A percentile compares a stretch with the other conserved stretches of the same genome.
phyloP scores from a whole-genome alignment of 768 basidiomycete genomes.

The Mycena metata region DNA sequence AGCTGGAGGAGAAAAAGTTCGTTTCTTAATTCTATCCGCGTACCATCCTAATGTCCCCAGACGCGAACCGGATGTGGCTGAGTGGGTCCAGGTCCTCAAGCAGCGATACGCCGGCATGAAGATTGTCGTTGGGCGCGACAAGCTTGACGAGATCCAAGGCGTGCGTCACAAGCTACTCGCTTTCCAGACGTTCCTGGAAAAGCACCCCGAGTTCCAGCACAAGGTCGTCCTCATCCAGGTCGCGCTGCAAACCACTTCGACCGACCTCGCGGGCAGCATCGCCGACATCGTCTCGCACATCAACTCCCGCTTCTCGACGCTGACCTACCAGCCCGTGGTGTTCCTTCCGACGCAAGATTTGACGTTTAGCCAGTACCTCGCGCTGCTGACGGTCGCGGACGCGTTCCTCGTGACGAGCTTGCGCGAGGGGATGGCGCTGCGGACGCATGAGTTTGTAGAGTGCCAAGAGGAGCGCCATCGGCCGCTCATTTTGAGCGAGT shows the following conservation, averaged over 20 bases:
- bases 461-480: conserved; percentile 81
- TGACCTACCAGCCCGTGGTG: conserved; percentile 90
- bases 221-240: conserved; percentile 91
- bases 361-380: conserved; percentile 89
- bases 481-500: conserved; percentile 87
- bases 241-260: conserved; percentile 86
- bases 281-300: conserved; percentile 83
- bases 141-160: conserved; percentile 90
- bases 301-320: conserved; percentile 85
- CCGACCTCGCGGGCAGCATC: conserved; percentile 80
- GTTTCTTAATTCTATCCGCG: conserved; percentile 33
- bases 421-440: conserved; percentile 90
- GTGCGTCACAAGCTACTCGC: conserved; percentile 87
- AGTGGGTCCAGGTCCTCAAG: conserved; percentile 85
- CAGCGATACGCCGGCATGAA: conserved; percentile 90
- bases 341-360: conserved; percentile 89
- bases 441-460: conserved; percentile 88
- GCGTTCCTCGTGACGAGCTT: conserved; percentile 88
- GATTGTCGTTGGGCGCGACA: conserved; percentile 89
- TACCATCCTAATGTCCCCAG: conserved; percentile 50
- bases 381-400: conserved; percentile 84
- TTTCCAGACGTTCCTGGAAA: conserved; percentile 86
- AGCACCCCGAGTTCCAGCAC: conserved; percentile 83
- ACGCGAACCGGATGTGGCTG: conserved; percentile 80
- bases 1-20: conserved; percentile 76